Percentiles rank a stretch among this genome's conserved stretches.
phyloP scores from a whole-genome alignment of 139 green algal genomes.

The Desmodesmus armatus region DNA sequence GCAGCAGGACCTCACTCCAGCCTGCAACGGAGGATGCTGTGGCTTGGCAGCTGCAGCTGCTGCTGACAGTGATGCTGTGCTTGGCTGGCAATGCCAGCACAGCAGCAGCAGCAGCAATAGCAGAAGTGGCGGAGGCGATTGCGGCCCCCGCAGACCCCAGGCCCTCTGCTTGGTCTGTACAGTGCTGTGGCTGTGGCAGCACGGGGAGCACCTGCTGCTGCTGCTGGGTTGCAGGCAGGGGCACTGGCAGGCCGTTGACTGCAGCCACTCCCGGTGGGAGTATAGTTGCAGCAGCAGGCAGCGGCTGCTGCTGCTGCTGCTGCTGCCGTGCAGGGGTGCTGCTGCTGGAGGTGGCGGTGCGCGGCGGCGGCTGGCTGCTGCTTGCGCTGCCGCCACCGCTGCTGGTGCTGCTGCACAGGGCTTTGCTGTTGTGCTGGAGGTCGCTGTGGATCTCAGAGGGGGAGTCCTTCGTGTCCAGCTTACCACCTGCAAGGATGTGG shows the following conservation, averaged over 20 bases:
- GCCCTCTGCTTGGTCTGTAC: too few species aligned
- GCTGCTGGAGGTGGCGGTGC: not conserved
- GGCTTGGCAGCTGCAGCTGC: conserved; percentile 31
- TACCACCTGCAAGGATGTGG: too few species aligned
- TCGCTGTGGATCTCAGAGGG: conserved; percentile 17
- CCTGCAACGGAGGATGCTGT: not conserved
- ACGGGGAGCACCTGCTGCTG: not conserved
- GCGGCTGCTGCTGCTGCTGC: conserved; percentile 19
- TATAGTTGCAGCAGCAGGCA: not conserved
- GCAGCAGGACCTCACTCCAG: too few species aligned
- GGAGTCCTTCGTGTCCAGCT: not conserved
- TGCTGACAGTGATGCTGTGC: not conserved
- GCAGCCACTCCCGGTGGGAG: not conserved
- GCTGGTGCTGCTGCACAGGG: conserved; percentile 11
- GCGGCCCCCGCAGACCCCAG: too few species aligned
- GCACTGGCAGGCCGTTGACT: not conserved
- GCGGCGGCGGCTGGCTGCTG: not conserved
- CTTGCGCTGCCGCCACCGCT: not conserved
- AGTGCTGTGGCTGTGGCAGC: too few species aligned
- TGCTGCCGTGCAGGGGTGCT: not conserved
- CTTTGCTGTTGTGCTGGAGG: not conserved
- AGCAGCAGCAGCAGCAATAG: too few species aligned
- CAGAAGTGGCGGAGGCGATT: too few species aligned
- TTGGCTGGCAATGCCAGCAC: too few species aligned
- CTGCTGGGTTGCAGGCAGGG: not conserved